Evolutionary conservation across 2,329 filamentous ascomycete species (phyloP), one percentile per base, ranked within the genome.

Genomic region (Podosphaera aphanis): DNA sequence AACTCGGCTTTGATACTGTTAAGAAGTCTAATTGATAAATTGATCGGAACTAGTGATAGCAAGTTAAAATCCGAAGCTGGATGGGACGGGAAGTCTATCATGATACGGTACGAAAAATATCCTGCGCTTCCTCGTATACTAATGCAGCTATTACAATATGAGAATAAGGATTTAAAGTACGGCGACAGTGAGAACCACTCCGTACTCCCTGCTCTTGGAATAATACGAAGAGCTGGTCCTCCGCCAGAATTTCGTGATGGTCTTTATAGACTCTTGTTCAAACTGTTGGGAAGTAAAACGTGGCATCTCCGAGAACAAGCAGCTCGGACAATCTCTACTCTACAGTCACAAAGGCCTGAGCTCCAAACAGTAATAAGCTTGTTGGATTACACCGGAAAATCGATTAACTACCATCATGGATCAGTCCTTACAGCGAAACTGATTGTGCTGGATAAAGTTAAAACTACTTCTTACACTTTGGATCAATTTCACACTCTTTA

Each of bases 1-100:
- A 98, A 98, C 59, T 94, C 85, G 53, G 85, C 85, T 1, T 64
- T 95, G 29, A 80, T 95, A 63, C 73, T 98, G 5, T 77, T 95
- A 51, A 76, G 88, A 46, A 83, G 84, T 50, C 67, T 94, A 4
- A 81, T 93, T 45, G 83, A 90, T 57, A 72, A 73, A 50, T 64
- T 92, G 1, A 74, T 90, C 23, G 82, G 83, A 15, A 83, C 77
- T 0, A 77, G 74, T 46, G 79, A 84, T 61, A 83, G 66, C 65
- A 85, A 78, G 57, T 54, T 62, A 3, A 64, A 62, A 42, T 76
- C 69, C 55, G 78, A 69, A 59, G 69, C 63, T 43, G 73, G 74
- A 2, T 77, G 74, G 73, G 72, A 77, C 49, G 74, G 75, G 2
- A 68, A 69, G 51, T 72, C 74, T 0, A 67, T 75, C 37, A 70